Base-by-base conservation (phyloP, 805 yeast species). In the Lipomyces orientalis region DNA sequence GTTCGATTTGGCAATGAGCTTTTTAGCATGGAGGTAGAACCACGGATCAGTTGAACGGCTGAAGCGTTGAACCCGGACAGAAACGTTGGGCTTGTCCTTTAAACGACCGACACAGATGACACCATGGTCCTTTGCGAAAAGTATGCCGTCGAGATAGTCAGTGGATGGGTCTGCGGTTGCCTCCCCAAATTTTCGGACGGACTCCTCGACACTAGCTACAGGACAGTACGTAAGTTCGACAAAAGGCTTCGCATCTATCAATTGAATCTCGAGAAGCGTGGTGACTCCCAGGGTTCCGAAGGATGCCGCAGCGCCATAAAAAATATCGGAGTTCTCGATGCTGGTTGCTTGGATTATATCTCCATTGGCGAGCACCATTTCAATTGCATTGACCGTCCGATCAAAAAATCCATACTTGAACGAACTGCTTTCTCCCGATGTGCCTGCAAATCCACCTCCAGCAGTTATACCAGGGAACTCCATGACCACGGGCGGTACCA, bases 391-490 rank as follows among this genome's bases (percentile, higher is more conserved):
- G n/a, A 56, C 46, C 12, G 59, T 56, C 25, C 59, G 59, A 4
- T 56, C 59, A 37, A 56, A 56, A 12, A 33, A 56, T 5, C 59
- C 59, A 37, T 56, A 14, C 12, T 52, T 29, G 51, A 56, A 56
- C 16, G 59, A 56, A 22, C 59, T 56, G 52, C 59, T 56, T 33
- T 56, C 59, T 7, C 59, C 59, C 25, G 46, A 33, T 10, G 59
- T 56, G 59, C 59, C 59, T 10, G 59, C 59, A 14, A 56, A 56
- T 19, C 59, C 59, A 56, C 59, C 59, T 56, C 59, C 59, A 10
- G 16, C 59, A 33, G 59, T 56, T 56, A 56, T 56, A 56, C 59
- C 59, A 4, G 59, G 59, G n/a, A 56, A 56, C n/a, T 56, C 59
- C 59, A 56, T 56, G 29, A 56, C 25, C 29, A 56, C 59, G 8